phyloP scores from a whole-genome alignment of 164 flowering plant genomes.

The Vitis rupestris region DNA sequence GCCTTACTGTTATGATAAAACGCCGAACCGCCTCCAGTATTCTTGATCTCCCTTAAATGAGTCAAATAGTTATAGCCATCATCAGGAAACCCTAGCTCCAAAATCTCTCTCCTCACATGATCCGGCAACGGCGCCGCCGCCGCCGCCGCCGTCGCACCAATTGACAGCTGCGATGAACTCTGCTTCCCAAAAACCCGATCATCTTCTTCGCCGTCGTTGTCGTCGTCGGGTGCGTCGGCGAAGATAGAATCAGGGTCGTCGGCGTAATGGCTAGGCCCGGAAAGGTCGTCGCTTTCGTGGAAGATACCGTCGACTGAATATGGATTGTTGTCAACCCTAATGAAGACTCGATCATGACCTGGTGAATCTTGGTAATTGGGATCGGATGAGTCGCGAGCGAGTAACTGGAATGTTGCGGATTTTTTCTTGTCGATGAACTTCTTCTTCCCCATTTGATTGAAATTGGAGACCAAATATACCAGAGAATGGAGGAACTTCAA shows the following conservation, averaged over 20 bases:
- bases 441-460: constrained; percentile 50
- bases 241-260: constrained; percentile 54
- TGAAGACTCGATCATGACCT: constrained; percentile 64
- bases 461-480: background rate
- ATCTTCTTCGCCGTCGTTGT: constrained; percentile 23
- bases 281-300: constrained; percentile 15
- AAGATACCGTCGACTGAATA: constrained; percentile 35
- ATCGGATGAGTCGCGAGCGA: constrained; percentile 76
- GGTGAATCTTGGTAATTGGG: constrained; percentile 46
- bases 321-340: constrained; percentile 76
- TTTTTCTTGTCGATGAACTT: constrained; percentile 91
- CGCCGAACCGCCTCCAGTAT: constrained; percentile 74
- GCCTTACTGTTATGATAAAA: constrained; percentile 70
- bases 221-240: constrained; percentile 68
- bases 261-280: background rate
- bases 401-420: constrained; percentile 78
- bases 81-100: constrained; percentile 93
- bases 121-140: constrained; percentile 46
- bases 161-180: background rate
- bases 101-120: constrained; percentile 65
- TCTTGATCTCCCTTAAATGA: constrained; percentile 83
- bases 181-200: background rate
- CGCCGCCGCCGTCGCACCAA: too few species aligned
- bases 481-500: too few species aligned
- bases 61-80: constrained; percentile 88